phyloP scores from a whole-genome alignment of 2,329 filamentous ascomycete genomes.

The Lachnellula arida region DNA sequence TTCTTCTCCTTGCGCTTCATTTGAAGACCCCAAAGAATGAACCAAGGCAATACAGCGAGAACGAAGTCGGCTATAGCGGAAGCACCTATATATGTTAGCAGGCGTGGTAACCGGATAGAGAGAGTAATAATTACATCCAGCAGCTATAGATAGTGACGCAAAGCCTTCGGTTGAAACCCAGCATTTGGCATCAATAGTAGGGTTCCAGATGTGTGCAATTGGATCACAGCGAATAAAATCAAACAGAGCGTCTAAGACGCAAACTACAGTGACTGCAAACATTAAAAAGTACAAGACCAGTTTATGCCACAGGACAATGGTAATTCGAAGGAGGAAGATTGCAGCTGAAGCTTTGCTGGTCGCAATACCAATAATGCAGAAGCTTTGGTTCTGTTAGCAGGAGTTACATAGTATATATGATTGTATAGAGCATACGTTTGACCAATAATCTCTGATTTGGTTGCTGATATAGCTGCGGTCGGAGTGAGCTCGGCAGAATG shows the following conservation, averaged over 20 bases:
- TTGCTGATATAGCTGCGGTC: slow-evolving; percentile 4
- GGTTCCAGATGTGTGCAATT: slow-evolving; percentile 14
- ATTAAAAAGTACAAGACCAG: slow-evolving; percentile 7
- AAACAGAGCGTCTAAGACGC: slow-evolving; percentile 9
- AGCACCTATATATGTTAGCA: neutral
- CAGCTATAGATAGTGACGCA: slow-evolving; percentile 1
- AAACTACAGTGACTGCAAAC: slow-evolving; percentile 1
- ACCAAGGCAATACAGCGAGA: slow-evolving; percentile 36
- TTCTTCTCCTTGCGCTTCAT: slow-evolving; percentile 37
- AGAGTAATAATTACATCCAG: neutral
- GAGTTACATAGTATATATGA: neutral
- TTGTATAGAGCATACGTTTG: slow-evolving; percentile 9
- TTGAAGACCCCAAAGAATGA: slow-evolving; percentile 33
- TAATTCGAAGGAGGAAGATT: slow-evolving; percentile 13
- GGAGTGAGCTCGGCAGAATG: slow-evolving; percentile 4
- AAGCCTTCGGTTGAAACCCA: slow-evolving; percentile 9
- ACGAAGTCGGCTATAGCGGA: slow-evolving; percentile 31
- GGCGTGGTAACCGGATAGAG: no score
- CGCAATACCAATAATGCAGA: slow-evolving; percentile 12
- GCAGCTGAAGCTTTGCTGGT: slow-evolving; percentile 15
- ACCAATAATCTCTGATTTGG: slow-evolving; percentile 13
- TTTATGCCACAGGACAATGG: slow-evolving; percentile 11
- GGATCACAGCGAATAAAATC: slow-evolving; percentile 16
- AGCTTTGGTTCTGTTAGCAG: slow-evolving; percentile 2
- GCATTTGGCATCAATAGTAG: slow-evolving; percentile 5